Evolutionary conservation across 257 asterid species (phyloP).

Genomic region (Nyctanthes arbortristis): DNA sequence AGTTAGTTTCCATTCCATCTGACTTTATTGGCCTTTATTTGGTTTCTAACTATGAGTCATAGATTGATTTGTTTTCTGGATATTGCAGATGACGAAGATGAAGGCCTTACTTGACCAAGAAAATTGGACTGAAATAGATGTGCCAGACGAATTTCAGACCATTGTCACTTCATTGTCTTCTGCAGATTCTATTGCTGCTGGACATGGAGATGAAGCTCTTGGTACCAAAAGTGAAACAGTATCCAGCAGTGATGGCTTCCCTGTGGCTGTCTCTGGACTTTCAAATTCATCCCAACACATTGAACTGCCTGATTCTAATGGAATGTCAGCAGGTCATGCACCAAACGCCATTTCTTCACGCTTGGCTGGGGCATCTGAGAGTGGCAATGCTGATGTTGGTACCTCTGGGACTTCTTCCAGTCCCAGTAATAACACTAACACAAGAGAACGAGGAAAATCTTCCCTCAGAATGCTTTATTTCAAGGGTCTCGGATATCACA

Average conservation of each 20-base stretch:
- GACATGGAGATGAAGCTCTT: slow-evolving; percentile 42
- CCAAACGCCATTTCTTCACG: slow-evolving; percentile 43
- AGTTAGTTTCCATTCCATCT: slow-evolving; percentile 53
- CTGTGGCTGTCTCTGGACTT: slow-evolving; percentile 40
- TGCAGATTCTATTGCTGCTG: slow-evolving; percentile 49
- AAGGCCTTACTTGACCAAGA: slow-evolving; percentile 97
- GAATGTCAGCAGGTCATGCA: slow-evolving; percentile 36
- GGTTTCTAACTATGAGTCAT: slow-evolving; percentile 25
- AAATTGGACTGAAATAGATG: slow-evolving; percentile 96
- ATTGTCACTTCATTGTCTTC: slow-evolving; percentile 62
- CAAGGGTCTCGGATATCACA: slow-evolving; percentile 87
- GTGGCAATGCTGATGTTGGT: slow-evolving; percentile 53
- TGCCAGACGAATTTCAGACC: slow-evolving; percentile 90
- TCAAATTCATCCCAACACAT: slow-evolving; percentile 36
- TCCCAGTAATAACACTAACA: slow-evolving; percentile 50
- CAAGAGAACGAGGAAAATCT: slow-evolving; percentile 71
- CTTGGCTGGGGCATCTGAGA: slow-evolving; percentile 44
- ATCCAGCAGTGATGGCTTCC: slow-evolving; percentile 46
- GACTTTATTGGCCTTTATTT: slow-evolving; percentile 21
- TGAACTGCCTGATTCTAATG: slow-evolving; percentile 56
- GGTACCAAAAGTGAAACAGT: slow-evolving; percentile 36
- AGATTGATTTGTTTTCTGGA: slow-evolving; percentile 39
- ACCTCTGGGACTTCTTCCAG: slow-evolving; percentile 47
- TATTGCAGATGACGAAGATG: slow-evolving; percentile 79
- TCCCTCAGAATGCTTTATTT: slow-evolving; percentile 67